Evolutionary conservation across 1,284 basidiomycete species (phyloP).

Genomic region (Tilletia setariae): DNA sequence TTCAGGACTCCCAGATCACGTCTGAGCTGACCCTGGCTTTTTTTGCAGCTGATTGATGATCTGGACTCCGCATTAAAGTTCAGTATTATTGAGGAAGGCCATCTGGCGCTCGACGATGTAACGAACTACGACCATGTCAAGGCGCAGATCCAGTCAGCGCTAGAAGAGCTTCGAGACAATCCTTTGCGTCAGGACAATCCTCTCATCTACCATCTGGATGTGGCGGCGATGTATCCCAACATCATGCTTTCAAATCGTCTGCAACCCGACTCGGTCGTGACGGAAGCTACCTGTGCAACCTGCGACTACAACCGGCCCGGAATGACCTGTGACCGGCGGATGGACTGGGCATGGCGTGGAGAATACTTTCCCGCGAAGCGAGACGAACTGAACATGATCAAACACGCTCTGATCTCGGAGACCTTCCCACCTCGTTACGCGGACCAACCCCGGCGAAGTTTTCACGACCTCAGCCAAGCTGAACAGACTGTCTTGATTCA

Average conservation of each 20-base stretch:
- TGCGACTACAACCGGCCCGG: slow-evolving; percentile 97
- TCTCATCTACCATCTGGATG: slow-evolving; percentile 97
- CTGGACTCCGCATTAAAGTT: slow-evolving; percentile 88
- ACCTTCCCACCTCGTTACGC: slow-evolving; percentile 78
- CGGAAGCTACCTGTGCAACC: slow-evolving; percentile 93
- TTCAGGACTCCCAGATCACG: not conserved
- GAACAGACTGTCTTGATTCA: slow-evolving; percentile 91
- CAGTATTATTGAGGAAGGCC: slow-evolving; percentile 83
- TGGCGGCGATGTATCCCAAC: slow-evolving; percentile 99
- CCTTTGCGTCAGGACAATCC: slow-evolving; percentile 85
- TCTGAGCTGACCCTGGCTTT: not conserved
- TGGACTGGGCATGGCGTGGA: slow-evolving; percentile 98
- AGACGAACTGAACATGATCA: slow-evolving; percentile 99
- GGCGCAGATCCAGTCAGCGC: slow-evolving; percentile 68
- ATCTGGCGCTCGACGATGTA: slow-evolving; percentile 75
- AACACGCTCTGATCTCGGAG: slow-evolving; percentile 92
- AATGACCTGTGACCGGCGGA: slow-evolving; percentile 86
- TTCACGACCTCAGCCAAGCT: slow-evolving; percentile 75
- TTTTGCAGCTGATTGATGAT: slow-evolving; percentile 78
- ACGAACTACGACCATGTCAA: slow-evolving; percentile 95
- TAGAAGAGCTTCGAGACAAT: slow-evolving; percentile 87
- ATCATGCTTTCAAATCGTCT: slow-evolving; percentile 99
- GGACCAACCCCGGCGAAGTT: slow-evolving; percentile 72
- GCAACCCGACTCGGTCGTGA: slow-evolving; percentile 96
- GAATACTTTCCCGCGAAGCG: slow-evolving; percentile 97